Evolutionary conservation across 345 rosid genomes (phyloP), one percentile per base, ranked within the genome.

Genomic region (Gossypium turneri): DNA sequence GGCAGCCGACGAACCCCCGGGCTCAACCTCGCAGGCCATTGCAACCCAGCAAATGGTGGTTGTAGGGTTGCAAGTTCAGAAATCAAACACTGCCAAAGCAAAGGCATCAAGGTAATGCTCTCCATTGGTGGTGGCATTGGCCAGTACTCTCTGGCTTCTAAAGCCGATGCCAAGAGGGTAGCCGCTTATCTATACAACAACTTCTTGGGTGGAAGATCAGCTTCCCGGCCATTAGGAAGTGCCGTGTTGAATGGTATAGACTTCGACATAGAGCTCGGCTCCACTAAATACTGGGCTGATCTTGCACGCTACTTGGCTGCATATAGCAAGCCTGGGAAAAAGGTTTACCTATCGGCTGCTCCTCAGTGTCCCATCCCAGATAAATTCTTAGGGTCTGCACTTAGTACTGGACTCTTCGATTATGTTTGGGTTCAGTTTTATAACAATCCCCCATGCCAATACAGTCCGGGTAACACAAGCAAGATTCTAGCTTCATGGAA

Each of bases 241-340:
- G 88, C 88, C 3, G 84, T 84, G 20, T 75, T 89, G 59, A 91
- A 89, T 3, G 94, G 91, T 13, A 82, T 86, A 2, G 91, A 89
- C 55, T 89, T 89, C 50, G 81, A 85, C 72, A 86, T 88, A 3
- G 91, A 88, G 75, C 78, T 48, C 7, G 85, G 88, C n/a, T 83
- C 85, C 1, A 73, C 84, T 60, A 71, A 74, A 27, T 75, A 84
- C 51, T 89, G 83, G 82, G 86, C 80, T 53, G 82, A 83, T 68
- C 90, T 89, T 29, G 88, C 85, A 15, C 79, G 86, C 34, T 68
- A 22, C 60, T 72, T 89, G 12, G 45, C 84, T 2, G 79, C 56
- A 16, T 75, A 79, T 58, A 81, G 87, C 65, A 58, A 47, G 4
- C 64, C 41, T 38, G 85, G 84, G 9, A 83, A 57, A 59, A 87